Evolutionary conservation across 257 asterid genomes (phyloP).

Genomic region (Gynochthodes officinalis): DNA sequence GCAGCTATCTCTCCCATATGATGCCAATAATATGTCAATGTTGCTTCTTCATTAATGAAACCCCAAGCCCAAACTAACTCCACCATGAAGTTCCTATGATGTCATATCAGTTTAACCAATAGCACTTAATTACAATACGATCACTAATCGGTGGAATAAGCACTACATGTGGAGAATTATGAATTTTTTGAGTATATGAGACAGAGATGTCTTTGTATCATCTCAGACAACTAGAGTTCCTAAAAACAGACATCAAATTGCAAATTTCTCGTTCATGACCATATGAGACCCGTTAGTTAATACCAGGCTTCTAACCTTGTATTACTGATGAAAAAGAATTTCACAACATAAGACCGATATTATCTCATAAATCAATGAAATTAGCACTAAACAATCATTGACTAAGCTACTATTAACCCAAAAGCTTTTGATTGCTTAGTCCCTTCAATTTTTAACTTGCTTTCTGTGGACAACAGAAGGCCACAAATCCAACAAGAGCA

Average conservation of each 20-base stretch:
- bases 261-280: not conserved
- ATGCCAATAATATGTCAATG: not conserved
- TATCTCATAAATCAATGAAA: not conserved
- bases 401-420: not conserved
- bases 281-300: not conserved
- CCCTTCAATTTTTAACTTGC: not conserved
- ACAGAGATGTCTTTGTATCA: too few relatives aligned
- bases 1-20: not conserved
- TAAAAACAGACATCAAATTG: too few relatives aligned
- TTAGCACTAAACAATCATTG: not conserved
- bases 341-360: not conserved
- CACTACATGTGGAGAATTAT: not conserved
- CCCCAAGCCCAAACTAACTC: not conserved
- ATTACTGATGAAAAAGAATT: not conserved
- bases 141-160: not conserved
- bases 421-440: not conserved
- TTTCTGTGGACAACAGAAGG: not conserved
- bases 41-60: not conserved
- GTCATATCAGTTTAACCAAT: not conserved
- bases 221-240: not conserved
- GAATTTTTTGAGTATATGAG: too few relatives aligned
- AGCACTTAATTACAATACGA: not conserved
- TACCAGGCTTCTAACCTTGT: not conserved
- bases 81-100: not conserved
- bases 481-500: not conserved